Percentiles rank a stretch among this genome's conserved stretches.
Conservation (phyloP, 1,139 yeast species). For the Pichia sorboxylosa region DNA sequence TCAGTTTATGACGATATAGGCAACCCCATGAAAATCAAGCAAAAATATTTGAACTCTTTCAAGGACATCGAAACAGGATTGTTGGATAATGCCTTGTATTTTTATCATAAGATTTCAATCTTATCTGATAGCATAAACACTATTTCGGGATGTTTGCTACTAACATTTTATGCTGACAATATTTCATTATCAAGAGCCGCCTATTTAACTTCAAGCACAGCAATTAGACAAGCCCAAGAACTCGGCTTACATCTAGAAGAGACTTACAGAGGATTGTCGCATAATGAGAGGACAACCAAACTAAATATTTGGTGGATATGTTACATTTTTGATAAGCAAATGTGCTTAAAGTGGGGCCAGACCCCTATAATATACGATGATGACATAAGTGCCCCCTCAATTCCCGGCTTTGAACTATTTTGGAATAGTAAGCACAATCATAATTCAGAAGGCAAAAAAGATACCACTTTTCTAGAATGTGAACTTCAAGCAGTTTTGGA, state of each 20-base stretch:
- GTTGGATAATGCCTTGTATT: slow-evolving; percentile 30
- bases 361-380: slow-evolving; percentile 43
- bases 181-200: slow-evolving; percentile 32
- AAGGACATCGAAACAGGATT: slow-evolving; percentile 10
- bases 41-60: no score
- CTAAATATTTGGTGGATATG: slow-evolving; percentile 46
- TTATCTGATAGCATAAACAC: slow-evolving; percentile 41
- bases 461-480: slow-evolving; percentile 2
- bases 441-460: not conserved
- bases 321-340: slow-evolving; percentile 41
- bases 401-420: slow-evolving; percentile 14
- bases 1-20: slow-evolving; percentile 8
- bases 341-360: slow-evolving; percentile 45
- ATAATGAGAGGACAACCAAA: slow-evolving; percentile 29
- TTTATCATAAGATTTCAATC: slow-evolving; percentile 36
- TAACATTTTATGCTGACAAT: slow-evolving; percentile 36
- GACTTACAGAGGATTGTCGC: slow-evolving; percentile 28
- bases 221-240: slow-evolving; percentile 50
- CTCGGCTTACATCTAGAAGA: slow-evolving; percentile 57
- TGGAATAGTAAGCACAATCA: slow-evolving; percentile 10
- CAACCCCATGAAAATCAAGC: no score
- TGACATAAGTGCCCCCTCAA: slow-evolving; percentile 33
- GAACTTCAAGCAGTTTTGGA: slow-evolving; percentile 9
- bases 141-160: slow-evolving; percentile 36
- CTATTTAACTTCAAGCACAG: slow-evolving; percentile 36